These are phyloP conservation scores for Dioszegia aurantiaca DNA, from an alignment of 768 basidiomycete genomes.

Conservation along the genomic window DNA sequence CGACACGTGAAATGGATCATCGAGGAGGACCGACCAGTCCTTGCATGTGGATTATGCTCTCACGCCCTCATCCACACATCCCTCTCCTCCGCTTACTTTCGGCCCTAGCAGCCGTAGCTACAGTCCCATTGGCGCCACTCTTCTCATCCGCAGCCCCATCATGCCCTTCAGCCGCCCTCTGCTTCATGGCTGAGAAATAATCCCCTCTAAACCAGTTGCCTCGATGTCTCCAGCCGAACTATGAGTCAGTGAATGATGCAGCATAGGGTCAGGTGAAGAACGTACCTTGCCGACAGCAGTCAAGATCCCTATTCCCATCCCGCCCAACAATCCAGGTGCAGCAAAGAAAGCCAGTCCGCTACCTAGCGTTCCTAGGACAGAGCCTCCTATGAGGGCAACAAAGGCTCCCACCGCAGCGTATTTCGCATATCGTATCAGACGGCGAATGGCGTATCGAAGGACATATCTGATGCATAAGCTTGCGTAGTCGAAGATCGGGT, in stretches of 20 bases:
- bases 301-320: constrained; percentile 40
- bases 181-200: constrained; percentile 31
- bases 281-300: constrained; percentile 40
- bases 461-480: constrained; percentile 32
- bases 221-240: constrained; percentile 49
- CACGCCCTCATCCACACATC: constrained; percentile 45
- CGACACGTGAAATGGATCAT: too few relatives aligned
- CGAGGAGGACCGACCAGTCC: too few relatives aligned
- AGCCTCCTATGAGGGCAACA: constrained; percentile 32
- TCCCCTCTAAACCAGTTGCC: constrained; percentile 41
- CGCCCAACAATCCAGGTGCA: constrained; percentile 35
- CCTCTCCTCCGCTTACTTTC: constrained; percentile 19
- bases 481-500: too few relatives aligned
- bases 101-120: constrained; percentile 14
- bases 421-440: constrained; percentile 44
- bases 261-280: background rate
- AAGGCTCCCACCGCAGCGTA: constrained; percentile 40
- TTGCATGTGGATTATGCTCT: background rate
- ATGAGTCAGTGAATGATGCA: too few relatives aligned
- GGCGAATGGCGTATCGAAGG: constrained; percentile 32
- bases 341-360: constrained; percentile 45
- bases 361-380: constrained; percentile 38
- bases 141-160: constrained; percentile 40
- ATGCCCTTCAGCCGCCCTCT: constrained; percentile 30
- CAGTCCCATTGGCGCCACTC: constrained; percentile 23